Evolutionary conservation across 225 moss, liverwort and hornwort genomes (phyloP), one percentile per base, ranked within the genome.

Genomic region (Neckera pumila): DNA sequence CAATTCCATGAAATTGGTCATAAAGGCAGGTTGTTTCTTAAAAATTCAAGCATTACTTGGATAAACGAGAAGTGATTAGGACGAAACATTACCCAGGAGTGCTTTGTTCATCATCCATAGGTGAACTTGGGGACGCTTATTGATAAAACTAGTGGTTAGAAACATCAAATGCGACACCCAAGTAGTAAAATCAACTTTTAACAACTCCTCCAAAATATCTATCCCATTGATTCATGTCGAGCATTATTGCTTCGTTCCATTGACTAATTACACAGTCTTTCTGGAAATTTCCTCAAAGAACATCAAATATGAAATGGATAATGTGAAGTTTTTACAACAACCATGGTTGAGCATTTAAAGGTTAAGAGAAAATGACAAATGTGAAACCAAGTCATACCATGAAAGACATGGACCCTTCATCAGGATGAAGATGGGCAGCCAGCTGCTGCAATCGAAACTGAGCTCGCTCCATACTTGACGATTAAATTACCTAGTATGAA

Each of bases 391-490:
- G 30, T 58, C 89, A 63, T 88, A 93, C 93, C 92, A 92, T 90
- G 45, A 88, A 63, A 87, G 93, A 91, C 51, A 93, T 31, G 21
- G 93, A 91, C 22, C 84, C 89, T 82, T 90, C 82, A 61, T 93
- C 90, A 53, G 90, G 85, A 81, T 83, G 91, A 62, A 93, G 89
- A 59, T 93, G 93, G 30, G 91, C 89, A 88, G 87, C 91, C 83
- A 93, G 82, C 83, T 91, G 93, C 90, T 91, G 91, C 91, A 93
- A 89, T 91, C 93, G 93, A 79, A 91, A 91, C 60, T 85, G 89
- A 73, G 92, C 92, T 69, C 93, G 92, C 79, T 93, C 93, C 92
- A 92, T 92, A 76, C 82, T 81, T 58, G 85, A 51, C 42, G 67
- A 69, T 47, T 90, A 74, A 86, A 84, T 56, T 25, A 84, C 84